These are phyloP conservation scores for Penicillium corylophilum DNA, from an alignment of 2,329 filamentous ascomycete species.

Conservation along the genomic window DNA sequence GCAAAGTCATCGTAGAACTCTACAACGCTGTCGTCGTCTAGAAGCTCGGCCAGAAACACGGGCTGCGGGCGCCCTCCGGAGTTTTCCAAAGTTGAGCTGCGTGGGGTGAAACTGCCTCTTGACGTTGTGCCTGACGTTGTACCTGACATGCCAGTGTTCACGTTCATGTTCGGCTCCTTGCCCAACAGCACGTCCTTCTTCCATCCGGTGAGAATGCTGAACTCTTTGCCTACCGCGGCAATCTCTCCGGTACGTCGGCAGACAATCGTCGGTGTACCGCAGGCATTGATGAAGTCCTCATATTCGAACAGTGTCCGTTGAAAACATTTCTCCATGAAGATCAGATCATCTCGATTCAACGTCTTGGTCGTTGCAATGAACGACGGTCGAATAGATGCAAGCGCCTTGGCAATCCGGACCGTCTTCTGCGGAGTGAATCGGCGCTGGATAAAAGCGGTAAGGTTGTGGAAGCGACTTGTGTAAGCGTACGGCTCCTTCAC, in stretches of 20 bases:
- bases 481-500: slow-evolving; percentile 93
- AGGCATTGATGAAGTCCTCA: slow-evolving; percentile 85
- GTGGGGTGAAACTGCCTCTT: slow-evolving; percentile 51
- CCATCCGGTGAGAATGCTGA: slow-evolving; percentile 94
- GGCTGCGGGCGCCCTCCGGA: slow-evolving; percentile 62
- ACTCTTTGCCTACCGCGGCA: slow-evolving; percentile 94
- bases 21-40: slow-evolving; percentile 90
- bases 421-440: slow-evolving; percentile 77
- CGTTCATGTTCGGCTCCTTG: slow-evolving; percentile 81
- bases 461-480: slow-evolving; percentile 82
- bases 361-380: slow-evolving; percentile 90
- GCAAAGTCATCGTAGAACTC: slow-evolving; percentile 97
- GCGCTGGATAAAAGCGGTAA: slow-evolving; percentile 75
- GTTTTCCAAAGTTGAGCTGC: slow-evolving; percentile 37
- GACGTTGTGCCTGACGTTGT: slow-evolving; percentile 43
- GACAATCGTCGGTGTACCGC: slow-evolving; percentile 86
- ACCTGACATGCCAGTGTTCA: slow-evolving; percentile 67
- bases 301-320: slow-evolving; percentile 91
- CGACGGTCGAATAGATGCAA: slow-evolving; percentile 86
- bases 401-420: slow-evolving; percentile 77
- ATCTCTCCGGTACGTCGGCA: slow-evolving; percentile 91
- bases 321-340: slow-evolving; percentile 98
- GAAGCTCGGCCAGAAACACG: slow-evolving; percentile 85
- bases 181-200: slow-evolving; percentile 84
- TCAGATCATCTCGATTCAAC: slow-evolving; percentile 81